phyloP scores from a whole-genome alignment of 2,329 filamentous ascomycete species.

The Colletotrichum sp. region DNA sequence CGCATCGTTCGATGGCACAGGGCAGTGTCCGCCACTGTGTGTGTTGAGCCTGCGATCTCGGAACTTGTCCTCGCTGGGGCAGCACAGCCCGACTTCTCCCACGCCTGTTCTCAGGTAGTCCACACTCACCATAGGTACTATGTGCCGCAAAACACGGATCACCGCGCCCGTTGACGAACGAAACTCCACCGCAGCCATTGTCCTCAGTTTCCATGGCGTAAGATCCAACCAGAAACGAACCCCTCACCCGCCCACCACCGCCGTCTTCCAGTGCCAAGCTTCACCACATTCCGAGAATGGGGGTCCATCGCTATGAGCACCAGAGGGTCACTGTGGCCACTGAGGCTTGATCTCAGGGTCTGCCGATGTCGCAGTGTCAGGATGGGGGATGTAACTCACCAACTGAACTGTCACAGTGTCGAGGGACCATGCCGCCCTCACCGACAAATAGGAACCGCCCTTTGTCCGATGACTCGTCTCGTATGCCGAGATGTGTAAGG shows the following conservation, averaged over 20 bases:
- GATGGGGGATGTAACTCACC: background rate
- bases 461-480: constrained; percentile 14
- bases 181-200: background rate
- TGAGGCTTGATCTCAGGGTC: background rate
- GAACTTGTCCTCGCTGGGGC: background rate
- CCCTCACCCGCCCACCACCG: background rate
- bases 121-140: background rate
- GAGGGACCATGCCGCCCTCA: background rate
- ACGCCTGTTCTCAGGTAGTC: background rate
- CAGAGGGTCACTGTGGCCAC: background rate
- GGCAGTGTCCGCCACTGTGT: background rate
- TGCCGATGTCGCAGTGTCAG: constrained; percentile 8
- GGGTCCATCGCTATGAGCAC: background rate
- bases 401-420: background rate
- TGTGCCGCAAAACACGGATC: background rate
- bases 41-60: constrained; percentile 9
- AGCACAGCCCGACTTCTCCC: constrained; percentile 14
- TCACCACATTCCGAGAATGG: constrained; percentile 1
- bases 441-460: background rate
- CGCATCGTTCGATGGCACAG: constrained; percentile 12
- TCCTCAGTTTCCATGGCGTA: constrained; percentile 3
- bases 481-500: background rate
- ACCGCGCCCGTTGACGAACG: background rate
- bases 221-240: background rate
- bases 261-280: background rate